Conservation (phyloP, 2,329 filamentous ascomycete species). For the Fusarium nisikadoi region DNA sequence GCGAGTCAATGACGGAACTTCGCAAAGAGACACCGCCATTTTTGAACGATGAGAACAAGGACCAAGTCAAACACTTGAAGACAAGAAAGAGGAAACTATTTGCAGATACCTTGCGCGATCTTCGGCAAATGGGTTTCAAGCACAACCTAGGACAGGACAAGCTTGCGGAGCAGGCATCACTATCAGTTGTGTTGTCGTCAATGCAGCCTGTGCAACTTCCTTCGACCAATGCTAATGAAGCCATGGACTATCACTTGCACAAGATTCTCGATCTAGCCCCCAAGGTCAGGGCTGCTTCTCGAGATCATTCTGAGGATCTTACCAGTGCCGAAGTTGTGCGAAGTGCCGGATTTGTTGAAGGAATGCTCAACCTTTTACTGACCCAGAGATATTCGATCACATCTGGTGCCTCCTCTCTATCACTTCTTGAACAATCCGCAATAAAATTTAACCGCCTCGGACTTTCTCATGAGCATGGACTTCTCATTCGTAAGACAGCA, state of each 20-base stretch:
- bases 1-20: conserved; percentile 75
- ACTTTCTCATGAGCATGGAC: conserved; percentile 37
- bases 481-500: conserved; percentile 31
- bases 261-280: conserved; percentile 80
- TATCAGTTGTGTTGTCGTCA: conserved; percentile 74
- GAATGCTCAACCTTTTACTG: conserved; percentile 75
- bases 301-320: conserved; percentile 85
- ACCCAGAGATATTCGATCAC: conserved; percentile 67
- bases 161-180: conserved; percentile 77
- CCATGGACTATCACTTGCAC: conserved; percentile 79
- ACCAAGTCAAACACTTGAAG: conserved; percentile 87
- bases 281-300: conserved; percentile 71
- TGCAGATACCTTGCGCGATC: conserved; percentile 83
- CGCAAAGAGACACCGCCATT: conserved; percentile 83
- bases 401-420: conserved; percentile 51
- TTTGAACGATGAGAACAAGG: conserved; percentile 89
- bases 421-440: conserved; percentile 53
- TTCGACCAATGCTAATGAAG: conserved; percentile 36
- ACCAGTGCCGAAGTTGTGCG: conserved; percentile 82
- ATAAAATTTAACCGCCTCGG: conserved; percentile 52
- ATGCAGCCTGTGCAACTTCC: conserved; percentile 55
- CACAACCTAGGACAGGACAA: conserved; percentile 81
- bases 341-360: conserved; percentile 87
- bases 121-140: conserved; percentile 90
- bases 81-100: conserved; percentile 89